These are phyloP conservation scores for Inosperma sp. DNA, from an alignment of 768 basidiomycete genomes.

Conservation along the genomic window DNA sequence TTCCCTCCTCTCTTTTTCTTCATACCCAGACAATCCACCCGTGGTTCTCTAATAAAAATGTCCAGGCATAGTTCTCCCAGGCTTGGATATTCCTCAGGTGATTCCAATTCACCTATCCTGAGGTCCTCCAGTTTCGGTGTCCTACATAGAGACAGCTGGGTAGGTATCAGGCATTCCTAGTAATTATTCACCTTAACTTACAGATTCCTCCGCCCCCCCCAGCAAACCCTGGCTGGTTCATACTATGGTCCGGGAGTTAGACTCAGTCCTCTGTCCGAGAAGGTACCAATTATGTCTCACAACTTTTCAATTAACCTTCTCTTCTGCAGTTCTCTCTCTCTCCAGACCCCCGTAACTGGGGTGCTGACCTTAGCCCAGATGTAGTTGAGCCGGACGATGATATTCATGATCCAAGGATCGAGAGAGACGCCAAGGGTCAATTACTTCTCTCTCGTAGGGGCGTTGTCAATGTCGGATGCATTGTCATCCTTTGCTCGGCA, in stretches of 20 bases:
- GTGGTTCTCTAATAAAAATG: too few relatives aligned
- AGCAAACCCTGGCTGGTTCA: conserved; percentile 37
- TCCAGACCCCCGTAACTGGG: conserved; percentile 65
- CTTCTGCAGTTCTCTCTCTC: conserved; percentile 53
- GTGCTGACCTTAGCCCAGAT: conserved; percentile 51
- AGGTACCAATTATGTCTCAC: conserved; percentile 27
- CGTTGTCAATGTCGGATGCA: conserved; percentile 62
- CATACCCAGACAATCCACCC: too few relatives aligned
- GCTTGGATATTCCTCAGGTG: conserved; percentile 27
- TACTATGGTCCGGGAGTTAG: conserved; percentile 43
- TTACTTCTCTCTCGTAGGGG: conserved; percentile 55
- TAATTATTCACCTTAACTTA: background rate
- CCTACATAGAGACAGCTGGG: conserved; percentile 41
- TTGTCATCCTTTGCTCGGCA: conserved; percentile 47
- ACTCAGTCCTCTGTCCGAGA: conserved; percentile 42
- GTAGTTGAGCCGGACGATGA: conserved; percentile 64
- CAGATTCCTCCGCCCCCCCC: background rate
- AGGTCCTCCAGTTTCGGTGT: conserved; percentile 31
- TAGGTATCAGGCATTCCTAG: conserved; percentile 13
- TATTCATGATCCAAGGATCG: conserved; percentile 55
- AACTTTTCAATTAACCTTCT: background rate
- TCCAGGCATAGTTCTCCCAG: too few relatives aligned
- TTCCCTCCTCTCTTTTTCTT: too few relatives aligned
- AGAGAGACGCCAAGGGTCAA: conserved; percentile 30
- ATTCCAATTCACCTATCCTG: conserved; percentile 30